These are phyloP conservation scores for Erucastrum elatum DNA, from an alignment of 345 rosid genomes.

Conservation along the genomic window DNA sequence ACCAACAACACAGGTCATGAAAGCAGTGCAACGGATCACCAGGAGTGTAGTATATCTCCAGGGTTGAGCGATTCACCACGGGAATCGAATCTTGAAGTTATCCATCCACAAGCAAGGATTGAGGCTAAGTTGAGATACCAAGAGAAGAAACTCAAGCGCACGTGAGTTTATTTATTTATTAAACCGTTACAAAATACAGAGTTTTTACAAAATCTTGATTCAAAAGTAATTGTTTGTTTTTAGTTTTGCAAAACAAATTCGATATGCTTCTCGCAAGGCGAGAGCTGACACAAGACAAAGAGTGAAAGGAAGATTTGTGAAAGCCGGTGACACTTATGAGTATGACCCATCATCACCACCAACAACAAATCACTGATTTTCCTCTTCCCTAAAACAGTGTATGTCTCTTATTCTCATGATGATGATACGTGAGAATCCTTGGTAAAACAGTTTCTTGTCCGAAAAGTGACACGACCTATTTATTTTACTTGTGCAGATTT, in stretches of 20 bases:
- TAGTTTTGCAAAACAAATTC: slow-evolving; percentile 83
- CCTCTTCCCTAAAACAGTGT: slow-evolving; percentile 3
- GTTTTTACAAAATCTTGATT: background rate
- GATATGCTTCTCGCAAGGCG: slow-evolving; percentile 84
- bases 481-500: no score
- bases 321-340: slow-evolving; percentile 80
- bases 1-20: no score
- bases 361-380: background rate
- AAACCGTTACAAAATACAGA: slow-evolving; percentile 1
- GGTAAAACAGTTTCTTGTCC: background rate
- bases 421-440: background rate
- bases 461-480: no score
- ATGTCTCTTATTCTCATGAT: slow-evolving; percentile 10
- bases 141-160: slow-evolving; percentile 72
- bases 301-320: slow-evolving; percentile 89
- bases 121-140: slow-evolving; percentile 80
- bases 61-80: slow-evolving; percentile 63
- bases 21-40: no score
- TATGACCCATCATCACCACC: slow-evolving; percentile 55
- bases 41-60: no score
- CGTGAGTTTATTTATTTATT: slow-evolving; percentile 39
- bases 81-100: slow-evolving; percentile 62
- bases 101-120: slow-evolving; percentile 67
- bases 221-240: slow-evolving; percentile 2
- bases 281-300: slow-evolving; percentile 88